These are phyloP conservation scores for Aspergillus japonicus DNA, from an alignment of 2,329 filamentous ascomycete species.

Conservation along the genomic window DNA sequence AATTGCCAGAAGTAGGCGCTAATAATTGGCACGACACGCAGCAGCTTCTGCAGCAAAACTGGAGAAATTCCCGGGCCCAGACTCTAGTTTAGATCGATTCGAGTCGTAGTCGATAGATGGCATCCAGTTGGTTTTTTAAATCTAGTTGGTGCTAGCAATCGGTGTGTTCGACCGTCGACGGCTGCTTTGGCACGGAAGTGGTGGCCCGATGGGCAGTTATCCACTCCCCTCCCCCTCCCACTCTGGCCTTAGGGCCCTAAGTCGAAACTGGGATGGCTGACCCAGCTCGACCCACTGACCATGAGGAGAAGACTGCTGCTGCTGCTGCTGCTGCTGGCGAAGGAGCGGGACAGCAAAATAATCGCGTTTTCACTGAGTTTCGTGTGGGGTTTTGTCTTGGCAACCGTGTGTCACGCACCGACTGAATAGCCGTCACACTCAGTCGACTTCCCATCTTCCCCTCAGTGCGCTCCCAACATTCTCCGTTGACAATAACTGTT, in stretches of 20 bases:
- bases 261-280: not conserved
- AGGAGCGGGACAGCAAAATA: slow-evolving; percentile 1
- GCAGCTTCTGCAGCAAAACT: not conserved
- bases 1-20: not conserved
- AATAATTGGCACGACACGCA: slow-evolving; percentile 4
- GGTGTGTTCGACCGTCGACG: not conserved
- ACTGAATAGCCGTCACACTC: not conserved
- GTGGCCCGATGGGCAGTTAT: slow-evolving; percentile 2
- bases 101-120: not conserved
- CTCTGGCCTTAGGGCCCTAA: not conserved
- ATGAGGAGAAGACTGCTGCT: not conserved
- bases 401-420: not conserved
- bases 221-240: not conserved
- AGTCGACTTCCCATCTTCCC: slow-evolving; percentile 1
- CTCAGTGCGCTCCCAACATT: slow-evolving; percentile 2
- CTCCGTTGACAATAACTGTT: not conserved
- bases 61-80: not conserved
- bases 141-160: not conserved
- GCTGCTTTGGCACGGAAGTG: slow-evolving; percentile 2
- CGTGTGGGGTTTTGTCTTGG: slow-evolving; percentile 11
- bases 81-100: not conserved
- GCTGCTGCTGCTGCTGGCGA: not conserved
- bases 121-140: not conserved
- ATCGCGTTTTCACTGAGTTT: slow-evolving; percentile 7
- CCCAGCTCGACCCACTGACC: slow-evolving; percentile 3